Evolutionary conservation across 2,329 filamentous ascomycete genomes (phyloP).

Genomic region (Botryotinia globosa): DNA sequence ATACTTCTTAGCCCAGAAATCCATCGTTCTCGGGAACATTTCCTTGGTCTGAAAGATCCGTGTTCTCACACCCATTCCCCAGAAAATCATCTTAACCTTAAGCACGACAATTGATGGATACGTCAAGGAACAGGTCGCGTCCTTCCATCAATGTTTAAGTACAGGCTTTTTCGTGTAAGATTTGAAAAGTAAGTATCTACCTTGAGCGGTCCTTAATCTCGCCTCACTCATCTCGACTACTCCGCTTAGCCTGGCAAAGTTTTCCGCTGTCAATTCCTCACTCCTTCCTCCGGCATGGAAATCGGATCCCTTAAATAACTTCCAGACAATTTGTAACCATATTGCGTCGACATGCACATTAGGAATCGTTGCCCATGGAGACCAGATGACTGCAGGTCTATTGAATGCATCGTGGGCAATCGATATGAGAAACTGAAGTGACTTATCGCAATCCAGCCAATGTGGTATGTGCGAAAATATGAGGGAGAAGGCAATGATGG

Average conservation of each 20-base stretch:
- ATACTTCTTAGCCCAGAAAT: not conserved
- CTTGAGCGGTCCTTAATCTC: conserved; percentile 28
- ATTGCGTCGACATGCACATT: conserved; percentile 20
- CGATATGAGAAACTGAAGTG: conserved; percentile 9
- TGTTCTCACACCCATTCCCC: not conserved
- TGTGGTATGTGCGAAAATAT: conserved; percentile 27
- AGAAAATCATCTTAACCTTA: not conserved
- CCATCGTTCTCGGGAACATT: not conserved
- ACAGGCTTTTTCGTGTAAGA: conserved; percentile 10
- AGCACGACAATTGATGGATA: not conserved
- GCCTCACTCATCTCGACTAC: conserved; percentile 27
- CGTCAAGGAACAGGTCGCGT: not conserved
- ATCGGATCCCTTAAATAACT: conserved; percentile 14
- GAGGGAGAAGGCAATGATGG: conserved; percentile 18
- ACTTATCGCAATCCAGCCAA: conserved; percentile 23
- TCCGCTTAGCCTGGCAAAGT: conserved; percentile 29
- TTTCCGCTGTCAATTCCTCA: conserved; percentile 22
- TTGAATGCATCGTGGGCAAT: not conserved
- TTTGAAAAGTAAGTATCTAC: conserved; percentile 29
- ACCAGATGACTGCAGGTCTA: not conserved
- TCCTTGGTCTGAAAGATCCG: not conserved
- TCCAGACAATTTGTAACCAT: conserved; percentile 29
- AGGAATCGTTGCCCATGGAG: conserved; percentile 22
- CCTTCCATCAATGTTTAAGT: not conserved
- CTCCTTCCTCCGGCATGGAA: not conserved